Evolutionary conservation across 192 early-diverging fungal genomes (phyloP), one percentile per base, ranked within the genome.

Genomic region (Phlyctochytrium arcticum): DNA sequence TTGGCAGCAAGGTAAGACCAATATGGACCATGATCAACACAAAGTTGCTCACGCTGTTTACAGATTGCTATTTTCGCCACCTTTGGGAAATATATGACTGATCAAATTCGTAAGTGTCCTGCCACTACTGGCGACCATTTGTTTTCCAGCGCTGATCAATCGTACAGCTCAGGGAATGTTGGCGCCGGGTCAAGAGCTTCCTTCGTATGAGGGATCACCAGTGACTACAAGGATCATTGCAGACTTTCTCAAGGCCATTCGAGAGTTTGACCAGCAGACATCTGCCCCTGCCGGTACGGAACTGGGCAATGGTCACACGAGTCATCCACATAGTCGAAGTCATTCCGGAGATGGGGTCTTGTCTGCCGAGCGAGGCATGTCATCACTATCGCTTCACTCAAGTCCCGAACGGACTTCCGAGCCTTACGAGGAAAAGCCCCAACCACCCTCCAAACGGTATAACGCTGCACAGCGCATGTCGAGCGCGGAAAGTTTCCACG

Each of bases 81-180:
- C 8, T 77, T 67, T 53, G 75, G 75, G 8, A 77, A 77, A 49
- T 67, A 73, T 51, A 33, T 77, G 2, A 46, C 64, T 3, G 68
- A 77, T 64, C 75, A 73, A 50, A 62, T 75, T 6, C 68, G 54
- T 55, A 29, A 55, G 54, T 55, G 32, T 6, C 27, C n/a, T n/a
- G n/a, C n/a, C n/a, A n/a, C n/a, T n/a, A n/a, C n/a, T n/a, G n/a
- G n/a, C n/a, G n/a, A n/a, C n/a, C n/a, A n/a, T n/a, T n/a, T n/a
- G n/a, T n/a, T n/a, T n/a, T n/a, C n/a, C n/a, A n/a, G n/a, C n/a
- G n/a, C n/a, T n/a, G n/a, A n/a, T n/a, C n/a, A n/a, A n/a, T n/a
- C n/a, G n/a, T 19, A n/a, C 39, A 44, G 39, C 70, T 35, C 71
- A 73, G 37, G 70, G 75, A 17, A 46, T 69, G 23, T 37, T 70